These are phyloP conservation scores for Senna tora DNA, from an alignment of 306 rosid genomes.

Conservation along the genomic window DNA sequence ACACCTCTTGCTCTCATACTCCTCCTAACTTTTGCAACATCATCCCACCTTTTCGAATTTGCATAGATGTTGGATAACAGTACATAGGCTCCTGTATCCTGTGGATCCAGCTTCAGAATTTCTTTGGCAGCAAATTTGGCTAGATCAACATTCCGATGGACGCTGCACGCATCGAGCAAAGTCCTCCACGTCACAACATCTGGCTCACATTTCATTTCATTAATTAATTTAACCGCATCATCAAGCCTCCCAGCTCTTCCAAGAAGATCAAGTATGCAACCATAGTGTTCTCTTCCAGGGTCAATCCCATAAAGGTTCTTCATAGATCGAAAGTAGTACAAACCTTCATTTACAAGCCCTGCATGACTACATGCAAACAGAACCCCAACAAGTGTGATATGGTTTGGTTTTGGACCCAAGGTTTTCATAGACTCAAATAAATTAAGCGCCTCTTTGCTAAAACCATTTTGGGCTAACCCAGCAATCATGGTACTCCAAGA, in stretches of 20 bases:
- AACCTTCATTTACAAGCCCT: slow-evolving; percentile 76
- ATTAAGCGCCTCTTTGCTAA: slow-evolving; percentile 68
- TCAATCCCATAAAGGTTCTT: slow-evolving; percentile 66
- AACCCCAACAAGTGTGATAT: slow-evolving; percentile 82
- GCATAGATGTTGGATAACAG: slow-evolving; percentile 80
- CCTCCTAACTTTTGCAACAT: slow-evolving; percentile 71
- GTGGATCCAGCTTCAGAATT: slow-evolving; percentile 65
- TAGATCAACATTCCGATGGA: slow-evolving; percentile 66
- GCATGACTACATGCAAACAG: slow-evolving; percentile 96
- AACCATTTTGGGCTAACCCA: slow-evolving; percentile 90
- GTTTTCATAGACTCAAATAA: slow-evolving; percentile 73
- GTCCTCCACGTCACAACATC: slow-evolving; percentile 88
- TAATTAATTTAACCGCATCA: slow-evolving; percentile 66
- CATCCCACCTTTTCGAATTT: slow-evolving; percentile 75
- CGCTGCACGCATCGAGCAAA: slow-evolving; percentile 87
- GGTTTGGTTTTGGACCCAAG: slow-evolving; percentile 66
- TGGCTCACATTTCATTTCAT: slow-evolving; percentile 71
- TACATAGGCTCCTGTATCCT: slow-evolving; percentile 81
- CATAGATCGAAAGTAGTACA: slow-evolving; percentile 75
- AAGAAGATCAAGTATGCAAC: slow-evolving; percentile 91
- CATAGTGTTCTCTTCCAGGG: slow-evolving; percentile 82
- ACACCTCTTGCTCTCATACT: slow-evolving; percentile 67
- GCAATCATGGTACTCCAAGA: slow-evolving; percentile 97
- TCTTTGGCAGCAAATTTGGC: slow-evolving; percentile 77
- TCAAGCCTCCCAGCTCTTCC: slow-evolving; percentile 89